A percentile compares a stretch with the other conserved stretches of the same genome.
These are phyloP conservation scores for Eucalyptus sideroxylon DNA, from an alignment of 345 rosid genomes.

Conservation along the genomic window DNA sequence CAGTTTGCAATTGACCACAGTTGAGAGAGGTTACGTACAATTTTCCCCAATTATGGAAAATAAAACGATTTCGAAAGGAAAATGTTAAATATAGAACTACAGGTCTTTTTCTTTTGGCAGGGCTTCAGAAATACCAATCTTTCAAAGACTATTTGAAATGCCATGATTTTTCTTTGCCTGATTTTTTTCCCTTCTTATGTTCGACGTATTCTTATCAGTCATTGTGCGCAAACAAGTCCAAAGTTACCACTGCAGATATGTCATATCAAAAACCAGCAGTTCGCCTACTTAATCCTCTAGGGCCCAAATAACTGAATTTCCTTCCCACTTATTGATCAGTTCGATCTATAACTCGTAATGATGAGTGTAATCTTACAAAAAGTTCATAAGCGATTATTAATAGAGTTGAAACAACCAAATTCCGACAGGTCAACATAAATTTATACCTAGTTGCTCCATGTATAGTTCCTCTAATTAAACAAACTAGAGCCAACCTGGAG, in stretches of 20 bases:
- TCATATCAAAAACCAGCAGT: background rate
- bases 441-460: background rate
- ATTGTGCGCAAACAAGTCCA: background rate
- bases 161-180: background rate
- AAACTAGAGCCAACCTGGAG: background rate
- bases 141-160: too few relatives aligned
- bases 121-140: too few relatives aligned
- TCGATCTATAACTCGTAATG: background rate
- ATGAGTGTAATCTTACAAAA: background rate
- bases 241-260: background rate
- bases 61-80: background rate
- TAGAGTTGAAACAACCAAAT: background rate
- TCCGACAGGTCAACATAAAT: background rate
- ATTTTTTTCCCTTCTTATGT: background rate
- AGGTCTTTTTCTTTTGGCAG: background rate
- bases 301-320: background rate
- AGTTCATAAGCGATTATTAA: background rate
- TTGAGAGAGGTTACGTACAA: background rate
- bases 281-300: background rate
- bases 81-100: background rate
- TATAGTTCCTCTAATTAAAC: background rate
- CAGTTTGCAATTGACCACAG: background rate
- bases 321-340: background rate
- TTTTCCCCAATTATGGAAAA: background rate
- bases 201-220: background rate